Evolutionary conservation across 176 grass and related monocot species (phyloP), one percentile per base, ranked within the genome.

Genomic region (Poa annua): DNA sequence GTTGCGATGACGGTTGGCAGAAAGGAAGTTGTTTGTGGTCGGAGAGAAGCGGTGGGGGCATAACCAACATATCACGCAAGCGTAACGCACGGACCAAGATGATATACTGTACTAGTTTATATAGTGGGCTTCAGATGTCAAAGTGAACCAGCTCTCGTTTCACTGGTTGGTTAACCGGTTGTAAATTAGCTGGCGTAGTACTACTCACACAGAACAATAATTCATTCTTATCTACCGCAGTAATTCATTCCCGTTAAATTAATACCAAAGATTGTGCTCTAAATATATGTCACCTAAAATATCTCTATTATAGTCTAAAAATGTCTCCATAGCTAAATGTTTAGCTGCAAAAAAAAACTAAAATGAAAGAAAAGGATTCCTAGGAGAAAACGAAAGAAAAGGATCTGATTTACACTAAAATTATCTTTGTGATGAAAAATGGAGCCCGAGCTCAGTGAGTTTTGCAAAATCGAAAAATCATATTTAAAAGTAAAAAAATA

Each of bases 21-120:
- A 87, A 87, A 71, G 80, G 49, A 83, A 22, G 44, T n/a, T 45
- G 73, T 71, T 70, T 87, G 52, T 77, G 79, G 79, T 87, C 51
- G 10, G 63, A 33, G 75, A 82, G 24, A 71, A 78, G 73, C 41
- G 73, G 73, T 82, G 21, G 72, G 41, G 22, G 74, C 36, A 64
- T 51, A 65, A 65, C 48, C 75, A 33, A 52, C 32, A 54, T 70
- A 82, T 74, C 71, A 82, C 62, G n/a, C 33, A 33, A 33, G 68
- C 79, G 10, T 16, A 34, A 34, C 61, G 12, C 14, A 8, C 12
- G 51, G n/a, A 32, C 39, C 62, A n/a, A 39, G 15, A 68, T 50
- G 59, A 38, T 16, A 64, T 33, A 29, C 29, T 29, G 29, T 29
- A 29, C 29, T 29, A 29, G 29, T 29, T 29, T 29, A 29, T 29